Conservation (phyloP, 768 basidiomycete species). For the Postia placenta region DNA sequence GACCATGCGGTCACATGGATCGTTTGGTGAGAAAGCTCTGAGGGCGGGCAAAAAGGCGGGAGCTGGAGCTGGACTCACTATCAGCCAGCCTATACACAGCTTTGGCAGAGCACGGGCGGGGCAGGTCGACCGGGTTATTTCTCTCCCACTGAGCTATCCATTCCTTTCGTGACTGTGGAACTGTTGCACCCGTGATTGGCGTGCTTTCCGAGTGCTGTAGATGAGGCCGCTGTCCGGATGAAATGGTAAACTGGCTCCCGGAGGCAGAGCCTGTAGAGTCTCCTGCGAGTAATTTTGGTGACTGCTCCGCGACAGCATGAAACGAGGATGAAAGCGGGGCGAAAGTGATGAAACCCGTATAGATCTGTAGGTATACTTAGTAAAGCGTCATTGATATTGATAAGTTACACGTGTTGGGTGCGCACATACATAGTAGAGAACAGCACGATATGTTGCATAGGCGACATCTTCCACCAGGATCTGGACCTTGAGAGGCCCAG, state of each 20-base stretch:
- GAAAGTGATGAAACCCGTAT: conserved; percentile 80
- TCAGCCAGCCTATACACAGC: conserved; percentile 81
- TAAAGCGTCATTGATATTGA: too few species aligned
- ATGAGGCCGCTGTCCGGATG: conserved; percentile 8
- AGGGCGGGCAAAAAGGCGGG: background rate
- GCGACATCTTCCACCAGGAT: conserved; percentile 54
- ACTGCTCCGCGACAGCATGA: conserved; percentile 12
- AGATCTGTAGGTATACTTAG: too few species aligned
- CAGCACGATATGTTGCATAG: conserved; percentile 56
- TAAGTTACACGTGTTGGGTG: too few species aligned
- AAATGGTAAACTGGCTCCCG: conserved; percentile 29
- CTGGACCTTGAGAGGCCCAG: conserved; percentile 45
- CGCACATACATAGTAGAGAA: conserved; percentile 65
- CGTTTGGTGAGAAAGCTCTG: too few species aligned
- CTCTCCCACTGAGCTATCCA: conserved; percentile 73
- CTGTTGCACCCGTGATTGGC: conserved; percentile 3
- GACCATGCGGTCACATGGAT: background rate
- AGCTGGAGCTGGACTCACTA: conserved; percentile 37
- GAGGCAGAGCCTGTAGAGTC: conserved; percentile 14
- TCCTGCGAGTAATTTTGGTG: background rate
- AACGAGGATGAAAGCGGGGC: conserved; percentile 79
- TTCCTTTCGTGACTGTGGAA: conserved; percentile 41
- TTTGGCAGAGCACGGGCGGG: conserved; percentile 78
- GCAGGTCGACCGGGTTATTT: conserved; percentile 47
- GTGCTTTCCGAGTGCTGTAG: conserved; percentile 15